phyloP scores from a whole-genome alignment of 306 rosid genomes.

The Fagus sylvatica region DNA sequence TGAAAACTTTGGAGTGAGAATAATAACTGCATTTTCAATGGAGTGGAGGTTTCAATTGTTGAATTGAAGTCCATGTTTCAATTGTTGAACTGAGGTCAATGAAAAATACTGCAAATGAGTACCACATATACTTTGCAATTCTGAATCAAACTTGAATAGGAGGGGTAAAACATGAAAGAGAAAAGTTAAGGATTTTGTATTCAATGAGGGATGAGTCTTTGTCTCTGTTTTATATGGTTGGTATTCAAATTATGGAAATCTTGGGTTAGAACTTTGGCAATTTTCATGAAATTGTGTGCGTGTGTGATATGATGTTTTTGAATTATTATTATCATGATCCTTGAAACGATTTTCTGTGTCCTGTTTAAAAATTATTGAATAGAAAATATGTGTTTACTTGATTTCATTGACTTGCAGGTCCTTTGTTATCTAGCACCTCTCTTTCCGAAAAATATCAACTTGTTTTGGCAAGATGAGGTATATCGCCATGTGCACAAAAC shows the following conservation, averaged over 20 bases:
- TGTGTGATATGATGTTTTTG: no score
- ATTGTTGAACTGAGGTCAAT: no score
- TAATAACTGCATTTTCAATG: no score
- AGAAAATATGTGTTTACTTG: conserved; percentile 15
- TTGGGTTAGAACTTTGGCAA: background rate
- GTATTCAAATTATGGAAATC: background rate
- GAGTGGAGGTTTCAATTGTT: no score
- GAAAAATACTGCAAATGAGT: no score
- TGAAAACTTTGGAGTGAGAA: no score
- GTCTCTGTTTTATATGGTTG: background rate
- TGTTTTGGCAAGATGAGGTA: conserved; percentile 99
- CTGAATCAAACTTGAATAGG: background rate
- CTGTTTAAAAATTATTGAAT: conserved; percentile 14
- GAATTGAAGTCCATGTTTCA: no score
- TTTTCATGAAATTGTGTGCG: background rate
- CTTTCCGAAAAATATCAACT: conserved; percentile 76
- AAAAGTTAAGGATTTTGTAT: background rate
- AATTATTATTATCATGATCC: background rate
- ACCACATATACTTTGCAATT: background rate
- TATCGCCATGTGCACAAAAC: conserved; percentile 20
- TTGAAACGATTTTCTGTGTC: background rate
- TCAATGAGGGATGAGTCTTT: background rate
- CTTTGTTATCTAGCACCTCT: conserved; percentile 84
- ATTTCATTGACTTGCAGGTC: conserved; percentile 57
- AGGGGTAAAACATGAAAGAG: background rate